Base-by-base conservation (phyloP, 176 grass and related monocot species). In the Otatea glauca region DNA sequence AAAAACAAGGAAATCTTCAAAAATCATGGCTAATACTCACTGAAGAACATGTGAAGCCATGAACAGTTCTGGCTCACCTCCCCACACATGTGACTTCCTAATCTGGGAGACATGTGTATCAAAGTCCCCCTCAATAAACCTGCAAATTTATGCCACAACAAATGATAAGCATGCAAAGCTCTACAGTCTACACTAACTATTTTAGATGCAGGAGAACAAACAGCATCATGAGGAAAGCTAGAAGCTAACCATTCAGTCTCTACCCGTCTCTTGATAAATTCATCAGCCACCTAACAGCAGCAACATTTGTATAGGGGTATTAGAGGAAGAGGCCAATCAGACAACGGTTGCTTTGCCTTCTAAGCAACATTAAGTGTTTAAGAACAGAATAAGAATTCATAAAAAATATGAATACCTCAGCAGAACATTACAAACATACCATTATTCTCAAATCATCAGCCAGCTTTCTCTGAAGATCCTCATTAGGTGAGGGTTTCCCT, bases 51-150 rank as follows among this genome's bases (percentile, higher is more conserved):
- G 93, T 41, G 90, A 95, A 65, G 88, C 90, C 85, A 95, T 95
- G 69, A 95, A 92, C 65, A 95, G 58, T 76, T 95, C 93, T 43
- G 93, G 93, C 47, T 95, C 93, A 68, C 90, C 93, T 65, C 93
- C 93, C 93, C 93, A 95, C 34, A 92, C 88, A 86, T 90, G 88
- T 70, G 92, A 88, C 77, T 88, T 92, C 50, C 90, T 90, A 43
- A 94, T 94, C 76, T 84, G 87, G 14, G 90, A 88, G 74, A 94
- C 85, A 59, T 92, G 92, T 24, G 78, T 80, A 83, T 94, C 82
- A n/a, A 94, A 94, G 72, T 90, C 82, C 34, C 93, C 93, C 74
- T 94, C 93, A 14, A 94, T 49, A 88, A 95, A 92, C 93, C 90
- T 94, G 69, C 24, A 80, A 61, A 45, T 64, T 50, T 0, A 38